Base-by-base conservation (phyloP, 163 green algal species). In the Scenedesmus sp. region DNA sequence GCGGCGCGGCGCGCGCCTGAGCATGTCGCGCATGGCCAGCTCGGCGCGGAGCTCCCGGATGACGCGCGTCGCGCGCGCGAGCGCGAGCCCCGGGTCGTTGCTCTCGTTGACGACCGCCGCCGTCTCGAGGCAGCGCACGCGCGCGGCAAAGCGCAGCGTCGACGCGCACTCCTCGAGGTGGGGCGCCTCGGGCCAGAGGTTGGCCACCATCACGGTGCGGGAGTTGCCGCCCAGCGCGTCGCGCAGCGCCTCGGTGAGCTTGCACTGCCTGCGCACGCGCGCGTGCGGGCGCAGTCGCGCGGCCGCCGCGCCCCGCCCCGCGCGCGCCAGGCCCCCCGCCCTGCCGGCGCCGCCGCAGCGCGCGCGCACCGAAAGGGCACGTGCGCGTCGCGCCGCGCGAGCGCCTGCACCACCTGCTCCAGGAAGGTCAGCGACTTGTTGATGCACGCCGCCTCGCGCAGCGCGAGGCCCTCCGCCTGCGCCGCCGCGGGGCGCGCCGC, bases 351-450 rank as follows among this genome's bases (percentile, higher is more conserved):
- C n/a, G n/a, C n/a, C n/a, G n/a, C n/a, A 18, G 0, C n/a, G 36
- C 28, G 57, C 22, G 3, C 50, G 6, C 51, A 81, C 74, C 74
- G 78, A 84, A 89, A 95, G 34, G 91, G 88, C 24, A 95, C 80
- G 67, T 94, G 85, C 24, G 67, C 33, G 29, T 92, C 85, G 48
- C 82, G 82, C 56, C 87, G 86, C 17, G 73, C 73, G 39, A 97
- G 83, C 6, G 91, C 87, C 26, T 93, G 93, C 20, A 96, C 91
- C n/a, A 88, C 90, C 67, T 96, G 92, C 80, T 97, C 94, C 81
- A 98, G 87, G 81, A 95, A 97, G 34, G 90, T 92, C 60, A 98
- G 85, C 28, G 87, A 95, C 74, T 93, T 91, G 88, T 98, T 98
- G 89, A 98, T 98, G 87, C 87, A 92, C 78, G 89, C 91, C 11